phyloP scores from a whole-genome alignment of 768 basidiomycete species.

The Mycena indigotica region DNA sequence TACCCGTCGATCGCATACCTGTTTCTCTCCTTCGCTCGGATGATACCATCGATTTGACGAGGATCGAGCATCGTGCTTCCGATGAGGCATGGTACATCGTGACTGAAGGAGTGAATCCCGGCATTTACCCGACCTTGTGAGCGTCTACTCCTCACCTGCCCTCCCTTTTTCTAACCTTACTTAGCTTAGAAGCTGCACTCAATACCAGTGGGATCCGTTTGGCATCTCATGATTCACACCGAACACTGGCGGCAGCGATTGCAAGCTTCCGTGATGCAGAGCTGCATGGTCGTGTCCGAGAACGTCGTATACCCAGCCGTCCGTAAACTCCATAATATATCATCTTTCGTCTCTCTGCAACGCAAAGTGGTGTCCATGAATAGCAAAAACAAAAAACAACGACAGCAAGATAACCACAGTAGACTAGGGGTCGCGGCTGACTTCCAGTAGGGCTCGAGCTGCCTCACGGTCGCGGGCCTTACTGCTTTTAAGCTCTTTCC shows the following conservation, averaged over 20 bases:
- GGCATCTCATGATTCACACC: not conserved
- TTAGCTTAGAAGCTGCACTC: not conserved
- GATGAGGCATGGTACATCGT: not conserved
- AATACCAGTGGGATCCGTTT: not conserved
- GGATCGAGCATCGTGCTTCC: not conserved
- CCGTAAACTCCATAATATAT: not conserved
- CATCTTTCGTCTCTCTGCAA: no score
- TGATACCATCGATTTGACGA: not conserved
- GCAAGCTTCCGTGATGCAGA: not conserved
- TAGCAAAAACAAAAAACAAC: not conserved
- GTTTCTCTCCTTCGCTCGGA: not conserved
- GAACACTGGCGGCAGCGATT: not conserved
- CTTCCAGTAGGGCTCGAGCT: not conserved
- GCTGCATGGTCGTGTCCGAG: not conserved
- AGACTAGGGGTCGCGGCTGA: no score
- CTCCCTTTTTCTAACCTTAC: not conserved
- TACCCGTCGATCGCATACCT: not conserved
- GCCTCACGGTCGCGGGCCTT: not conserved
- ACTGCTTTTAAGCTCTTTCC: not conserved
- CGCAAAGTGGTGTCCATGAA: no score
- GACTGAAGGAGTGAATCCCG: not conserved
- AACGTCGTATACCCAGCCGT: not conserved
- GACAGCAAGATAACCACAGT: not conserved
- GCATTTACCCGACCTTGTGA: not conserved
- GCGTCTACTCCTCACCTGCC: not conserved